Conservation (phyloP, 2,329 filamentous ascomycete genomes). For the Pyrenophora graminea region DNA sequence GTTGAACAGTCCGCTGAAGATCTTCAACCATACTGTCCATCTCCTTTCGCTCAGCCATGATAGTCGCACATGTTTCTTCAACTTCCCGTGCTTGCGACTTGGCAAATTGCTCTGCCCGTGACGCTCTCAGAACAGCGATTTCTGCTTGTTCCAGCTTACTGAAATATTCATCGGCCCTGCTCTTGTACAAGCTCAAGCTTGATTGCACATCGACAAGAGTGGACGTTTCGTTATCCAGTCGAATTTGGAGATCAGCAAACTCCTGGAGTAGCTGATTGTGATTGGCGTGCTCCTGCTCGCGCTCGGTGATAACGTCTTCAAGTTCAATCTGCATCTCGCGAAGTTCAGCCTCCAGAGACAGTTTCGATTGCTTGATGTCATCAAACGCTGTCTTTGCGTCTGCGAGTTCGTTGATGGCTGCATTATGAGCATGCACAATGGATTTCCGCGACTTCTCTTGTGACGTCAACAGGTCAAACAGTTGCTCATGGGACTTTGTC, state of each 20-base stretch:
- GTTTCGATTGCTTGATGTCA: conserved; percentile 79
- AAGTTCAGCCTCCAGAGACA: conserved; percentile 80
- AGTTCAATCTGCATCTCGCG: conserved; percentile 83
- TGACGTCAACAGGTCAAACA: conserved; percentile 88
- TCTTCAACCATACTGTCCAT: conserved; percentile 89
- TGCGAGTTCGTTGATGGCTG: conserved; percentile 79
- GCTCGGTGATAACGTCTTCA: conserved; percentile 74
- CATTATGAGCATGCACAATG: conserved; percentile 81
- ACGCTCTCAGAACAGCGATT: conserved; percentile 90
- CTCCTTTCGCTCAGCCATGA: conserved; percentile 90
- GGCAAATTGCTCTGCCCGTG: conserved; percentile 89
- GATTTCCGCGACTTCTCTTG: conserved; percentile 87
- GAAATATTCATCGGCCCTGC: conserved; percentile 92
- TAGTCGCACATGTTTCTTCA: conserved; percentile 85
- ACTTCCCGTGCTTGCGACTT: conserved; percentile 87
- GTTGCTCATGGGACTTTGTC: conserved; percentile 89
- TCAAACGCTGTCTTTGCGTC: conserved; percentile 88
- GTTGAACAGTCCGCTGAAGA: conserved; percentile 84
- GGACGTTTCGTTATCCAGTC: conserved; percentile 85
- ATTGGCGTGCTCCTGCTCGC: conserved; percentile 86
- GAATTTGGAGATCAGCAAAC: conserved; percentile 90
- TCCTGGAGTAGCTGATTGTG: conserved; percentile 88
- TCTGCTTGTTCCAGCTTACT: conserved; percentile 96
- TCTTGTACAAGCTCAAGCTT: conserved; percentile 87
- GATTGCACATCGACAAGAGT: conserved; percentile 82